Conservation (phyloP, 176 grass and related monocot species). For the Oryza officinalis region DNA sequence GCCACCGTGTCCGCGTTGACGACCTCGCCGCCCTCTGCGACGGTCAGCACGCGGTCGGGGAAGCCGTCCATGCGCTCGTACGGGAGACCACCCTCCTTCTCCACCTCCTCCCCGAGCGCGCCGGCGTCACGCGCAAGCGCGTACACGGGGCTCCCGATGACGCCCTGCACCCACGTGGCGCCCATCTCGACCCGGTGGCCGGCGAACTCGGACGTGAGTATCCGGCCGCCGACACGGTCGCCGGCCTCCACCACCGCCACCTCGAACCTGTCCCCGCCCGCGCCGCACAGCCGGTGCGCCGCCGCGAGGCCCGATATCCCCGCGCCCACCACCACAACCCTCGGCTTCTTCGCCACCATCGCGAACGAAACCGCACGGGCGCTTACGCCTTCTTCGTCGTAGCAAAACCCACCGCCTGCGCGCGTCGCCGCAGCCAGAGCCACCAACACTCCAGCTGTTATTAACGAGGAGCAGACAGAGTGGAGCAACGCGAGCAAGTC, state of each 20-base stretch:
- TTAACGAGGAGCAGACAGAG: background rate
- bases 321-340: constrained; percentile 70
- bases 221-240: constrained; percentile 61
- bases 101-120: constrained; percentile 14
- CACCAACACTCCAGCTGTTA: background rate
- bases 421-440: background rate
- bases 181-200: constrained; percentile 80
- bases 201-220: constrained; percentile 68
- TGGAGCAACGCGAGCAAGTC: background rate
- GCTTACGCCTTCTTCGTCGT: background rate
- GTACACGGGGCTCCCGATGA: constrained; percentile 75
- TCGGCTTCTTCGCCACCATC: constrained; percentile 63
- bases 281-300: constrained; percentile 55
- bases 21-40: constrained; percentile 63
- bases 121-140: constrained; percentile 55
- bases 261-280: constrained; percentile 56
- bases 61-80: constrained; percentile 95
- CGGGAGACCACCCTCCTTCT: background rate
- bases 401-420: background rate
- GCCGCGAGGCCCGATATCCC: constrained; percentile 81
- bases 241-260: constrained; percentile 65
- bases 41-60: constrained; percentile 59
- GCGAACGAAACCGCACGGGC: background rate
- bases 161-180: constrained; percentile 90
- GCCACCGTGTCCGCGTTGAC: constrained; percentile 56